Base-by-base conservation (phyloP, 768 basidiomycete species). In the Termitomyces sp. region DNA sequence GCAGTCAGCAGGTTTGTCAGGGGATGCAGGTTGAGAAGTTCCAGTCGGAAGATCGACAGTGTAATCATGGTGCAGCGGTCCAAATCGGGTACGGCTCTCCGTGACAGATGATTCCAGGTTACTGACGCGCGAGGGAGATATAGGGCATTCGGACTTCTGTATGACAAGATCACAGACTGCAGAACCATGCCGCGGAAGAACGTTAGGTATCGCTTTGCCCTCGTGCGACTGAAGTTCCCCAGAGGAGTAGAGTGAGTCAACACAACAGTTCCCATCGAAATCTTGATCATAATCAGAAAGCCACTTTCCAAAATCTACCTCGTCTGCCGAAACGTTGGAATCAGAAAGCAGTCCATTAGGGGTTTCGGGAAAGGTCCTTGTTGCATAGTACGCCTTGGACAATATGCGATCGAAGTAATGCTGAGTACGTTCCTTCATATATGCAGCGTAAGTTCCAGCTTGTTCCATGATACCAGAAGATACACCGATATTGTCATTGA, bases 371-470 rank as follows among this genome's bases (percentile, higher is more conserved):
- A 49, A 45, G 21, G 34, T 45, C 16, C 37, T 58, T 52, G 55
- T 43, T 48, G 48, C 27, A 44, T 57, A 54, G 45, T 39, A 35
- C 3, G 54, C 39, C 52, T 53, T 57, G 30, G 63, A 61, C 45
- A 67, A 56, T 44, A 80, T 66, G 11, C 72, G 72, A 54, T 83
- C 76, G 57, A 74, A 82, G 65, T 79, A 82, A 30, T 73, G 68
- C 55, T 72, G 72, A 23, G 72, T 69, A 60, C 73, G 77, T 50
- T 76, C 72, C 52, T 76, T 70, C 82, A 82, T 84, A 61, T 76
- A 74, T 48, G 71, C 68, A 57, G 71, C 72, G 64, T 86, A 85
- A 9, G 78, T 76, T 21, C 80, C 81, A 56, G 77, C 73, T 43
- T 71, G 74, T 64, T 84, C 81, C 58, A 78, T 74, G 42, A 82